A percentile compares a stretch with the other conserved stretches of the same genome.
These are phyloP conservation scores for Fraxinus albicans DNA, from an alignment of 305 asterid genomes.

Conservation along the genomic window DNA sequence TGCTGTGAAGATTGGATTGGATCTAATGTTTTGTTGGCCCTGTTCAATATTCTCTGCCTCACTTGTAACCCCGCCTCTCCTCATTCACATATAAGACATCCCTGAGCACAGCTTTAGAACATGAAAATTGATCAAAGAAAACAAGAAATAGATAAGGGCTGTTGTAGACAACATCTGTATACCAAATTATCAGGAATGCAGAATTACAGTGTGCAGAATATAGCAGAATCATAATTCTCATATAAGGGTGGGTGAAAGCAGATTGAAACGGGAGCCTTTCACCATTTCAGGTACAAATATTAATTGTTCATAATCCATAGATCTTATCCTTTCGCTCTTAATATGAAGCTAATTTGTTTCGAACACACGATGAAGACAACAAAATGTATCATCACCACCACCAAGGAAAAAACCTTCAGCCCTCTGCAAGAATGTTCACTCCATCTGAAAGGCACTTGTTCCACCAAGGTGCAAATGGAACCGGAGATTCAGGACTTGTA, in stretches of 20 bases:
- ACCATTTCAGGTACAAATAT: constrained; percentile 42
- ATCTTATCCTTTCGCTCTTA: constrained; percentile 24
- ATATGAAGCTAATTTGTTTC: constrained; percentile 27
- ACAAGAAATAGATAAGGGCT: constrained; percentile 34
- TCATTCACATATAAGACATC: constrained; percentile 60
- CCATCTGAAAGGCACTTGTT: constrained; percentile 67
- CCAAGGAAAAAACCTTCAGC: constrained; percentile 58
- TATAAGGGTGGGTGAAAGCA: constrained; percentile 32
- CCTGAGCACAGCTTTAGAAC: constrained; percentile 32
- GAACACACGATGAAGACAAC: constrained; percentile 32
- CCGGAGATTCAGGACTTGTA: constrained; percentile 82
- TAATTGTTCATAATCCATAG: constrained; percentile 2
- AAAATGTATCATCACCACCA: constrained; percentile 75
- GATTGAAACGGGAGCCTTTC: constrained; percentile 24
- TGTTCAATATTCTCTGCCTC: constrained; percentile 76
- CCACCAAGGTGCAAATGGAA: constrained; percentile 58
- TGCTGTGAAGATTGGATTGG: constrained; percentile 55
- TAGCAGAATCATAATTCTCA: constrained; percentile 27
- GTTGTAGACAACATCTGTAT: constrained; percentile 28
- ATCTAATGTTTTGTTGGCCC: constrained; percentile 49
- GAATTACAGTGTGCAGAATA: constrained; percentile 4
- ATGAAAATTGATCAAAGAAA: constrained; percentile 36
- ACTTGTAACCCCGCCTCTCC: constrained; percentile 39
- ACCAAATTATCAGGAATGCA: constrained; percentile 25
- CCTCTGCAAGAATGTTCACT: constrained; percentile 50